phyloP scores from a whole-genome alignment of 2,329 filamentous ascomycete genomes.

The Aspergillus candidus region DNA sequence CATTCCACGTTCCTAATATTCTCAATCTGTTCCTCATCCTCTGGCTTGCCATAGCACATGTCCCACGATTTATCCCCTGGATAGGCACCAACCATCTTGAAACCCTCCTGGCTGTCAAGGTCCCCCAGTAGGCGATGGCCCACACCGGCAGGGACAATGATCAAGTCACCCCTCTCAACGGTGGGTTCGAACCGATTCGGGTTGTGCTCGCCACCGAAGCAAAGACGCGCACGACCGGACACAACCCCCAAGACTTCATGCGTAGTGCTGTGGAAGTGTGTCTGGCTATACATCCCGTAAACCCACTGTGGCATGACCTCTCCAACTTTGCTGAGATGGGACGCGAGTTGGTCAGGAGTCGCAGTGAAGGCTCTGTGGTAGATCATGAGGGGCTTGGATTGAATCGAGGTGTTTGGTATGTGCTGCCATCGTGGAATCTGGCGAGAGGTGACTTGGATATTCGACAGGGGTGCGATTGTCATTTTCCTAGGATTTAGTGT shows the following conservation, averaged over 20 bases:
- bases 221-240: constrained; percentile 53
- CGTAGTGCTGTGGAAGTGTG: constrained; percentile 62
- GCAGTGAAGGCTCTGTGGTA: constrained; percentile 56
- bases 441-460: constrained; percentile 53
- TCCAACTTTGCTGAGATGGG: constrained; percentile 48
- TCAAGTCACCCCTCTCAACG: constrained; percentile 55
- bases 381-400: constrained; percentile 58
- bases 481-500: constrained; percentile 14
- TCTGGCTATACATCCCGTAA: constrained; percentile 61
- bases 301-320: constrained; percentile 60
- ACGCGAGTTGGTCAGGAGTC: constrained; percentile 49
- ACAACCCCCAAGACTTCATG: constrained; percentile 62
- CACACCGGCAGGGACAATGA: constrained; percentile 61
- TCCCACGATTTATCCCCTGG: constrained; percentile 55
- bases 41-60: constrained; percentile 62
- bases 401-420: constrained; percentile 60
- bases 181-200: constrained; percentile 50
- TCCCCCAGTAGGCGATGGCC: constrained; percentile 59
- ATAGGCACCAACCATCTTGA: constrained; percentile 64
- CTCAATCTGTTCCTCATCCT: constrained; percentile 49
- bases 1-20: constrained; percentile 47
- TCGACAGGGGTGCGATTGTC: constrained; percentile 41
- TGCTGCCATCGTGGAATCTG: constrained; percentile 52
- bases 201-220: constrained; percentile 62
- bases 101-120: constrained; percentile 40